phyloP scores from a whole-genome alignment of 2,329 filamentous ascomycete genomes.

The Hypoxylon sp. region DNA sequence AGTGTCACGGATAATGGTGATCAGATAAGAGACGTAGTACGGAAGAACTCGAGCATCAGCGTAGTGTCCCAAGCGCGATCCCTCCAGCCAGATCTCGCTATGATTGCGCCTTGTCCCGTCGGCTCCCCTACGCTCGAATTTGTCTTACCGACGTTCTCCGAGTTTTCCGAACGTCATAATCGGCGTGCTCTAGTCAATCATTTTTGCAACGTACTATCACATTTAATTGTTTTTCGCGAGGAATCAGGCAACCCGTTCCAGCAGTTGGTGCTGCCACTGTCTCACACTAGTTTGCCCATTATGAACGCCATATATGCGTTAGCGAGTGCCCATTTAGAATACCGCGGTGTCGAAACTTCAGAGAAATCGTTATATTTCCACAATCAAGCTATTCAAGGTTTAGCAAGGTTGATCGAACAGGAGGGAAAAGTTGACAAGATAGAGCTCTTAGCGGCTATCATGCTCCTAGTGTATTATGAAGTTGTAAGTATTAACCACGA shows the following conservation, averaged over 20 bases:
- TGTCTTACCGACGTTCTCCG: constrained; percentile 66
- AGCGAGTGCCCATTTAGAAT: constrained; percentile 86
- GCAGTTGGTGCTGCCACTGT: constrained; percentile 73
- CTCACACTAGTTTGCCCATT: constrained; percentile 70
- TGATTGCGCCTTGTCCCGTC: constrained; percentile 59
- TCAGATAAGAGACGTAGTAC: constrained; percentile 41
- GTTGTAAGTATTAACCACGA: constrained; percentile 63
- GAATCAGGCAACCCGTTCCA: constrained; percentile 75
- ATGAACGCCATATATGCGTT: constrained; percentile 89
- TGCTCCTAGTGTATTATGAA: constrained; percentile 75
- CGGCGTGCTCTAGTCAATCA: constrained; percentile 72
- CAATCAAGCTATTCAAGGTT: constrained; percentile 70
- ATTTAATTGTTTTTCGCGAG: constrained; percentile 76
- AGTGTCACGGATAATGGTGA: constrained; percentile 36
- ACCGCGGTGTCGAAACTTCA: constrained; percentile 66
- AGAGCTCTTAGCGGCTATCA: constrained; percentile 73
- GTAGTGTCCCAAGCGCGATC: constrained; percentile 47
- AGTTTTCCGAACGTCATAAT: constrained; percentile 69
- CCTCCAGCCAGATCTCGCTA: constrained; percentile 58
- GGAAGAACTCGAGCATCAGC: constrained; percentile 44
- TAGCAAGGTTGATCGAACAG: constrained; percentile 70
- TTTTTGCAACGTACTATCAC: constrained; percentile 75
- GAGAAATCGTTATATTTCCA: constrained; percentile 73
- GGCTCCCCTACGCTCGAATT: constrained; percentile 66
- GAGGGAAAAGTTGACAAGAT: constrained; percentile 66